Evolutionary conservation across 768 basidiomycete species (phyloP).

Genomic region (Leccinum obscurum): DNA sequence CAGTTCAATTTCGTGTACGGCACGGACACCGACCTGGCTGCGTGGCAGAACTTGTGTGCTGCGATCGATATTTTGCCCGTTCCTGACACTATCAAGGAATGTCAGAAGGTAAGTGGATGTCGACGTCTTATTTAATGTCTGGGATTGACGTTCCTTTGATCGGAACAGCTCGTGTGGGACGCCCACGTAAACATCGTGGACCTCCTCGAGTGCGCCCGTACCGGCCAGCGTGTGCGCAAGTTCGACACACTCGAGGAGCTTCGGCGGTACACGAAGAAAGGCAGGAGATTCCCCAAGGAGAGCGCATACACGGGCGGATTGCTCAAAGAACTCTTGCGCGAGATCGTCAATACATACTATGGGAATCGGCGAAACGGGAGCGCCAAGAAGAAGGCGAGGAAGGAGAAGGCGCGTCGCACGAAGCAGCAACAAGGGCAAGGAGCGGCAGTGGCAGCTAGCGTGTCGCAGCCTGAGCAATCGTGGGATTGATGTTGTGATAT

Average conservation of each 20-base stretch:
- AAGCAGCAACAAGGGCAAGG: background rate
- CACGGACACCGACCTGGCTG: constrained; percentile 12
- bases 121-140: background rate
- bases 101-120: constrained; percentile 15
- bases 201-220: constrained; percentile 24
- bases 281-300: constrained; percentile 31
- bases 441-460: background rate
- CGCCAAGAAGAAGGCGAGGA: constrained; percentile 16
- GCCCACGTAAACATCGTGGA: constrained; percentile 38
- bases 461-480: background rate
- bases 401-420: constrained; percentile 1
- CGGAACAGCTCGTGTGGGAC: constrained; percentile 23
- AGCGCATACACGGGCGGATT: constrained; percentile 31
- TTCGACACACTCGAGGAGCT: constrained; percentile 30
- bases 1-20: constrained; percentile 30
- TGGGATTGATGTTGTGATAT: background rate
- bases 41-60: constrained; percentile 30
- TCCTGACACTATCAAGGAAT: constrained; percentile 18
- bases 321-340: constrained; percentile 32
- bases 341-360: constrained; percentile 19
- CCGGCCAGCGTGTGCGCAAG: constrained; percentile 16
- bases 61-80: constrained; percentile 23
- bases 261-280: constrained; percentile 23
- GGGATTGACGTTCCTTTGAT: background rate
- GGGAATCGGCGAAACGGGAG: constrained; percentile 24